Evolutionary conservation across 148 eudicot species (phyloP), one percentile per base, ranked within the genome.

Genomic region (Amaranthus hypochondriacus): DNA sequence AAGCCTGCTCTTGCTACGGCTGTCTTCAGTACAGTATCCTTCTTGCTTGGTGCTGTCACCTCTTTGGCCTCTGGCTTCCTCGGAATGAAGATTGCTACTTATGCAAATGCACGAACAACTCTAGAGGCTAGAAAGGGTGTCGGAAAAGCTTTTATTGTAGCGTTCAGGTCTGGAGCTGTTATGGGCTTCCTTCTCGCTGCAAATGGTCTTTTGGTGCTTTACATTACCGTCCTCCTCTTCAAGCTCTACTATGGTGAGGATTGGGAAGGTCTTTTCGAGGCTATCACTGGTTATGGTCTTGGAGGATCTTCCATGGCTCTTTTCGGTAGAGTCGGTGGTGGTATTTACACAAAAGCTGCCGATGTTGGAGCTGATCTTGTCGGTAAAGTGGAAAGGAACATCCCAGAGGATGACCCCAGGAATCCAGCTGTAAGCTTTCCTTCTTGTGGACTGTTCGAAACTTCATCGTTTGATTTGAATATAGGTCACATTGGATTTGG

Each of bases 341-440:
- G 97, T 62, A 92, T 89, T 47, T 92, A 92, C 76, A 92, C 97
- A 9, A 92, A 92, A 82, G 97, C 97, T 79, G 97, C 97, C 62
- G 97, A 92, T 86, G 97, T 92, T 68, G 97, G 97, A 72, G 97
- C 97, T 79, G 97, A 92, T 84, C 97, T 92, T 72, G 97, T 92
- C 10, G 97, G 97, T 60, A 92, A 92, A 83, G 88, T 92, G 51
- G 97, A 92, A 78, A 87, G 87, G 84, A 90, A 92, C 84, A 92
- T 92, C 49, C 97, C 97, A 4, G 97, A 92, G 78, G 97, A 92
- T 80, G 97, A 92, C 77, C 97, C 97, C 39, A 88, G 97, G 78
- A 92, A 92, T 72, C 97, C 96, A 58, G 96, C 97, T 78, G 97
- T 92, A 82, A 66, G 85, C 44, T 73, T 62, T 55, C 55, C 60